Conservation (phyloP, 2,329 filamentous ascomycete species). For the Zarea fungicola region DNA sequence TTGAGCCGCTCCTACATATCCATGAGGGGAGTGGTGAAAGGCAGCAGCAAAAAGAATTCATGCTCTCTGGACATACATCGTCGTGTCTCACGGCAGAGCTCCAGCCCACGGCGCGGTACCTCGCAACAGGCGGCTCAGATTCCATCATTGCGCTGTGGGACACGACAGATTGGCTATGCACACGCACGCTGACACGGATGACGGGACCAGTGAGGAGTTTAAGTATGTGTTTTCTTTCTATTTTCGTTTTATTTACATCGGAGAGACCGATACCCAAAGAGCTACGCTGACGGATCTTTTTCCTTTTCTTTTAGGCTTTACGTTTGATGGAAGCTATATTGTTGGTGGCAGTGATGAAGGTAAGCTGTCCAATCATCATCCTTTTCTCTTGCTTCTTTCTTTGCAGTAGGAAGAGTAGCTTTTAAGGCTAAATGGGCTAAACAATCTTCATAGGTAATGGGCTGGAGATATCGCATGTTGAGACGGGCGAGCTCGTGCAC, state of each 20-base stretch:
- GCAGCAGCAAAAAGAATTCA: slow-evolving; percentile 43
- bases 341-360: slow-evolving; percentile 71
- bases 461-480: slow-evolving; percentile 65
- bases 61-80: slow-evolving; percentile 67
- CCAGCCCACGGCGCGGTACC: slow-evolving; percentile 64
- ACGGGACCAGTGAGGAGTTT: slow-evolving; percentile 65
- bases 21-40: slow-evolving; percentile 24
- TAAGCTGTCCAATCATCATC: slow-evolving; percentile 22
- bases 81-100: slow-evolving; percentile 64
- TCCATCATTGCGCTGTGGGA: slow-evolving; percentile 74
- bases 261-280: no score
- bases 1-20: slow-evolving; percentile 50
- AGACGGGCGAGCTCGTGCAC: slow-evolving; percentile 68
- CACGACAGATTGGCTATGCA: slow-evolving; percentile 70
- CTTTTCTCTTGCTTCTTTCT: background rate
- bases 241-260: background rate
- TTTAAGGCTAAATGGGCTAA: slow-evolving; percentile 8
- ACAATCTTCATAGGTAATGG: slow-evolving; percentile 44
- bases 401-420: background rate
- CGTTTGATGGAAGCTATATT: slow-evolving; percentile 71
- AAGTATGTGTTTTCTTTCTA: slow-evolving; percentile 31
- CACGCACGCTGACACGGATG: slow-evolving; percentile 64
- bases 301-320: slow-evolving; percentile 51
- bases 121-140: slow-evolving; percentile 72
- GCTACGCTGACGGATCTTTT: background rate